These are phyloP conservation scores for Pythium folliculosum DNA, from an alignment of 352 stramenopile genomes.

Conservation along the genomic window DNA sequence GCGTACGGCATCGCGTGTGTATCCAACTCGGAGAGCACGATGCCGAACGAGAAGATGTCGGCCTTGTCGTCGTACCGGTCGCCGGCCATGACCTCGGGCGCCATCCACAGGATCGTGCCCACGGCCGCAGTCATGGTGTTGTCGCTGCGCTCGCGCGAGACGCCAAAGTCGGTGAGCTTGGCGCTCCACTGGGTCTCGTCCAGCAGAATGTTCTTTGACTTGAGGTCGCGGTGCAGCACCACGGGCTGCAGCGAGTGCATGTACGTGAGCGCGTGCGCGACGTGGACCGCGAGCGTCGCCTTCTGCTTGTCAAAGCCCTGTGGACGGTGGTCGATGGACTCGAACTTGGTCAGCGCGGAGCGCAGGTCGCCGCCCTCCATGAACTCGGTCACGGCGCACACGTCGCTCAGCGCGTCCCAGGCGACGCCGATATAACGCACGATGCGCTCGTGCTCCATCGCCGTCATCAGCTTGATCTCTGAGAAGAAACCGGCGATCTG, in stretches of 20 bases:
- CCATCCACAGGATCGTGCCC: constrained; percentile 29
- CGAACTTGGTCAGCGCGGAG: constrained; percentile 11
- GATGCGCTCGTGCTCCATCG: constrained; percentile 29
- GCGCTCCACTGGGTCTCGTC: constrained; percentile 27
- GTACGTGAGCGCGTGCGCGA: constrained; percentile 34
- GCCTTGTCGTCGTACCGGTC: constrained; percentile 27
- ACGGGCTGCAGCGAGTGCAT: constrained; percentile 33
- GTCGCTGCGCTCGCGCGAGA: constrained; percentile 31
- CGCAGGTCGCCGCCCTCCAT: constrained; percentile 36
- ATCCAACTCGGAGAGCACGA: constrained; percentile 28
- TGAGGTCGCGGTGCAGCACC: constrained; percentile 28
- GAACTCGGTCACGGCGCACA: constrained; percentile 34
- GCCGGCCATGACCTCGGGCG: constrained; percentile 30
- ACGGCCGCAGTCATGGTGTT: constrained; percentile 27
- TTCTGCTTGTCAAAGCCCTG: constrained; percentile 27
- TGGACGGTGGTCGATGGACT: constrained; percentile 8
- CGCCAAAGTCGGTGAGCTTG: constrained; percentile 46
- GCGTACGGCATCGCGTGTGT: constrained; percentile 23
- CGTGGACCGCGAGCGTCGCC: constrained; percentile 30
- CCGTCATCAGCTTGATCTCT: constrained; percentile 30
- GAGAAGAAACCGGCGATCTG: constrained; percentile 25
- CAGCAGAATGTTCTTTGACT: constrained; percentile 30
- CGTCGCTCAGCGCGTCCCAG: constrained; percentile 29
- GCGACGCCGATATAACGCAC: constrained; percentile 32
- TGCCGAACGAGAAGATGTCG: constrained; percentile 29